Evolutionary conservation across 2,329 filamentous ascomycete genomes (phyloP).

Genomic region (Scedosporium aurantiacum): DNA sequence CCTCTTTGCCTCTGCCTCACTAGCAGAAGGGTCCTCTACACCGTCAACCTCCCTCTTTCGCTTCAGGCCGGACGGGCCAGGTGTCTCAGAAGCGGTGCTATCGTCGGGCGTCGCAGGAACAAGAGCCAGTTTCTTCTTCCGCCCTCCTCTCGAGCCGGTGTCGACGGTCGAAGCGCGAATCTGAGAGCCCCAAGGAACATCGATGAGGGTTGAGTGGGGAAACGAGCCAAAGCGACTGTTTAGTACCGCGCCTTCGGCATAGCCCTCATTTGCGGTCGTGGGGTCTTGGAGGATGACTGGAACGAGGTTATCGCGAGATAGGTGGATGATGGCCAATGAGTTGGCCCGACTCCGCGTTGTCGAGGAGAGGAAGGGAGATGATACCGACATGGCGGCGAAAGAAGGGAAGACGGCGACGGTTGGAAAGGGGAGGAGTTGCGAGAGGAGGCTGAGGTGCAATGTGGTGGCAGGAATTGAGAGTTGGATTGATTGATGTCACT

Average conservation of each 20-base stretch:
- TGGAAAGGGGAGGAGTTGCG: not conserved
- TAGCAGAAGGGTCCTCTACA: slow-evolving; percentile 13
- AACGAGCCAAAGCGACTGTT: slow-evolving; percentile 94
- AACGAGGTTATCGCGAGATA: slow-evolving; percentile 71
- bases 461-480: not conserved
- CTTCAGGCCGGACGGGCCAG: slow-evolving; percentile 20
- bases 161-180: slow-evolving; percentile 82
- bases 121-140: slow-evolving; percentile 44
- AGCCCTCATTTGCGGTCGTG: slow-evolving; percentile 32
- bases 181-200: slow-evolving; percentile 82
- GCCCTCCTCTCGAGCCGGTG: slow-evolving; percentile 69
- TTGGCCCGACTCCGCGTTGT: slow-evolving; percentile 50
- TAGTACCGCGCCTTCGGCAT: slow-evolving; percentile 56
- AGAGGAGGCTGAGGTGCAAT: not conserved
- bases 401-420: not conserved
- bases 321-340: slow-evolving; percentile 70
- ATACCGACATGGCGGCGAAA: not conserved
- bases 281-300: slow-evolving; percentile 30
- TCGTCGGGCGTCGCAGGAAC: not conserved
- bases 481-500: too few relatives aligned
- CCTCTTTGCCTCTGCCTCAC: slow-evolving; percentile 21
- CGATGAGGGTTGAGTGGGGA: slow-evolving; percentile 66
- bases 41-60: slow-evolving; percentile 19
- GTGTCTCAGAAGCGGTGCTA: slow-evolving; percentile 18
- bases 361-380: slow-evolving; percentile 74